A percentile compares a stretch with the other conserved stretches of the same genome.
phyloP scores from a whole-genome alignment of 1,139 yeast genomes.

The Blastobotrys persicus region DNA sequence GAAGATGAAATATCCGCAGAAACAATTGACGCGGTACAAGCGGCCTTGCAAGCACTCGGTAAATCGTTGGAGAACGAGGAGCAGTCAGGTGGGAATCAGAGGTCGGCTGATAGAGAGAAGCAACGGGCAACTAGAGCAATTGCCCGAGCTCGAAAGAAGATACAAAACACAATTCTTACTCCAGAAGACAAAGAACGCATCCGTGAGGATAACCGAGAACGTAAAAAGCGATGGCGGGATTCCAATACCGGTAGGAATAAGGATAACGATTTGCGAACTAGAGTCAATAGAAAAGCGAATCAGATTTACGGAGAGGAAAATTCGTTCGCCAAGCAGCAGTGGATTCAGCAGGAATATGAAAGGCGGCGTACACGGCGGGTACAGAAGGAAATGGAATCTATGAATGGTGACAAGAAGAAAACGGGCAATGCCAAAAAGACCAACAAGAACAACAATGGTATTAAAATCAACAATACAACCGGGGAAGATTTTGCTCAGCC shows the following conservation, averaged over 20 bases:
- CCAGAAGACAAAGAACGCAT: conserved; percentile 54
- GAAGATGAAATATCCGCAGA: conserved; percentile 34
- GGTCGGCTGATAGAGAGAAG: conserved; percentile 1
- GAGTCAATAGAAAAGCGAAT: conserved; percentile 72
- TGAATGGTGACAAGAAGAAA: conserved; percentile 8
- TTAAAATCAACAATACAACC: neutral
- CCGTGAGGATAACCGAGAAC: conserved; percentile 70
- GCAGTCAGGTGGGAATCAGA: conserved; percentile 8
- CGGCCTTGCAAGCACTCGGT: conserved; percentile 36
- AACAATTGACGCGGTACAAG: conserved; percentile 40
- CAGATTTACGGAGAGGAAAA: conserved; percentile 61
- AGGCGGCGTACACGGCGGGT: conserved; percentile 61
- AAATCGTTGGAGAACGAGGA: conserved; percentile 25
- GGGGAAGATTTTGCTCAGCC: conserved; percentile 1
- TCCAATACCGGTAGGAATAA: conserved; percentile 77
- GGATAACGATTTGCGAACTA: conserved; percentile 77
- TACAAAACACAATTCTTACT: conserved; percentile 22
- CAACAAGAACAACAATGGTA: conserved; percentile 16
- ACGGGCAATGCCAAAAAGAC: conserved; percentile 4
- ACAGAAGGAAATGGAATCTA: conserved; percentile 27
- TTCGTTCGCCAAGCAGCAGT: conserved; percentile 55
- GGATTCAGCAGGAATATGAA: conserved; percentile 76
- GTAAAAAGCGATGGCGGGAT: conserved; percentile 91
- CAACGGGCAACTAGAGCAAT: conserved; percentile 11
- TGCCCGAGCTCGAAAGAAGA: conserved; percentile 9